These are phyloP conservation scores for Dendrobium nobile DNA, from an alignment of 106 monocot species.

Conservation along the genomic window DNA sequence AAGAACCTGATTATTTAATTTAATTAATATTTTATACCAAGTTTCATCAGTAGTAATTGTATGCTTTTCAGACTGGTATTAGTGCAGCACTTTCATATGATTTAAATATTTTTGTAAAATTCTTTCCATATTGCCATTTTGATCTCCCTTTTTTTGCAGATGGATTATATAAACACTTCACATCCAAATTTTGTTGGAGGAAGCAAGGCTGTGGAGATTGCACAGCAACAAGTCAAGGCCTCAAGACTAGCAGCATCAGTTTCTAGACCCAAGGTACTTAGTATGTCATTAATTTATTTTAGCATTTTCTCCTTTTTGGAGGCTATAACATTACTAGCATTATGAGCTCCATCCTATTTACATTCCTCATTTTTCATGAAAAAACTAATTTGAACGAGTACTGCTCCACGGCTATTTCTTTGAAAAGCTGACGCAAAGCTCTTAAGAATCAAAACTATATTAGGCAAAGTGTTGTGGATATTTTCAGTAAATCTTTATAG, in stretches of 20 bases:
- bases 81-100: neutral
- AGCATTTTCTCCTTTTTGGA: neutral
- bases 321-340: neutral
- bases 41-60: neutral
- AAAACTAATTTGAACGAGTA: neutral
- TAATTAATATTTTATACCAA: neutral
- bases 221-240: slow-evolving; percentile 83
- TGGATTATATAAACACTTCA: slow-evolving; percentile 98
- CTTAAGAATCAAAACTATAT: neutral
- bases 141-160: slow-evolving; percentile 31
- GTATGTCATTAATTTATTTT: neutral
- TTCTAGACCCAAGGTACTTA: slow-evolving; percentile 41
- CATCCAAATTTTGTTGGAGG: slow-evolving; percentile 96
- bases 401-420: neutral
- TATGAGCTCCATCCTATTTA: neutral
- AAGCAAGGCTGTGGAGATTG: slow-evolving; percentile 86
- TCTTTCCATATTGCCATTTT: neutral
- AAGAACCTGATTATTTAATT: neutral
- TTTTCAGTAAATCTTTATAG: neutral
- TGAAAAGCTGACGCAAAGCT: neutral
- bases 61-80: neutral
- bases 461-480: neutral
- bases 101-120: neutral
- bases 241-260: slow-evolving; percentile 31
- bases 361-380: neutral